phyloP scores from a whole-genome alignment of 2,329 filamentous ascomycete species.

The Neoarthrinium moseri region DNA sequence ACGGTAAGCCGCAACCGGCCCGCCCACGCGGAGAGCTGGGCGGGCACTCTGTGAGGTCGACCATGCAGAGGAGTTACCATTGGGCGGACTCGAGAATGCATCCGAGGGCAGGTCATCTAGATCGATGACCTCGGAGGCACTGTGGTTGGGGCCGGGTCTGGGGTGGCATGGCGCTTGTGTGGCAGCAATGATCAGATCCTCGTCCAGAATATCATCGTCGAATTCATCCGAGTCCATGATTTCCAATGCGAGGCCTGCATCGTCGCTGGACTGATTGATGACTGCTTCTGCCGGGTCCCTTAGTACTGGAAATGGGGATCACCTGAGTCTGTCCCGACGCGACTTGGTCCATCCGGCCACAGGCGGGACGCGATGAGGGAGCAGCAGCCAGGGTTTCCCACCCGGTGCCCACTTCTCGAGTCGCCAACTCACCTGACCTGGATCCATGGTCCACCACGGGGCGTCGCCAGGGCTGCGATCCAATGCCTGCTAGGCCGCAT shows the following conservation, averaged over 20 bases:
- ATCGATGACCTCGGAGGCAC: conserved; percentile 29
- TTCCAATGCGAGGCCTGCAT: neutral
- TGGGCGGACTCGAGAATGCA: conserved; percentile 65
- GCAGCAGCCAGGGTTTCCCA: neutral
- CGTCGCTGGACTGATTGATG: too few relatives aligned
- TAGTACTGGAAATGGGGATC: too few relatives aligned
- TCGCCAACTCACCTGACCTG: conserved; percentile 7
- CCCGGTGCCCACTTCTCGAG: neutral
- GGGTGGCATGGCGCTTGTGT: conserved; percentile 42
- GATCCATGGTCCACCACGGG: too few relatives aligned
- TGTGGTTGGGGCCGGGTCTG: conserved; percentile 14
- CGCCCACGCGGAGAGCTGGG: conserved; percentile 28
- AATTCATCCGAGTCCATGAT: conserved; percentile 61
- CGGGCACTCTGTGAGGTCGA: conserved; percentile 13
- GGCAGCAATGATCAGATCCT: conserved; percentile 61
- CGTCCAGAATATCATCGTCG: conserved; percentile 63
- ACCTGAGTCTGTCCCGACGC: too few relatives aligned
- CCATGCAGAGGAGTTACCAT: conserved; percentile 15
- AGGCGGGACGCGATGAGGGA: neutral
- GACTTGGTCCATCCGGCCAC: too few relatives aligned
- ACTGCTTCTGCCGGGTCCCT: too few relatives aligned
- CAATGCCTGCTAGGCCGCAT: neutral
- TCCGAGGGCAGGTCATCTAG: conserved; percentile 60
- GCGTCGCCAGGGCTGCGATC: too few relatives aligned
- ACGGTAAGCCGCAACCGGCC: conserved; percentile 39